Evolutionary conservation across 2,329 filamentous ascomycete genomes (phyloP).

Genomic region (Ceratocystis papillata): DNA sequence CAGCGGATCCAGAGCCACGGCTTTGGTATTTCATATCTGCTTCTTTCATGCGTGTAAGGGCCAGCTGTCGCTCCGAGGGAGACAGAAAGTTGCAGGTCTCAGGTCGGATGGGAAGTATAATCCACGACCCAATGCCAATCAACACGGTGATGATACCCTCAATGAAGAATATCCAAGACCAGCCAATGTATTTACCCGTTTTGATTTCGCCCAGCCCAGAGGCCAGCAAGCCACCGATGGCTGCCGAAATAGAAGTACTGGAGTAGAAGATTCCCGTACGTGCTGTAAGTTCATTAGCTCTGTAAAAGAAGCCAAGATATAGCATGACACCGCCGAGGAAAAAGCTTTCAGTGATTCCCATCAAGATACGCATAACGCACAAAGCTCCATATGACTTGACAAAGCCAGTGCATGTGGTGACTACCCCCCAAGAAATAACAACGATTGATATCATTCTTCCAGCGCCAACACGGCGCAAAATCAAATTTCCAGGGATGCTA

Average conservation of each 20-base stretch:
- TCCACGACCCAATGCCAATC: slow-evolving; percentile 31
- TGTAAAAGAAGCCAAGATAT: slow-evolving; percentile 29
- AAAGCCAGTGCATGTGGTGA: slow-evolving; percentile 27
- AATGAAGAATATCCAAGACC: slow-evolving; percentile 40
- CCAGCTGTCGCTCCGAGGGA: slow-evolving; percentile 35
- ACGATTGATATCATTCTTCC: slow-evolving; percentile 26
- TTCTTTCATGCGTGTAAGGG: slow-evolving; percentile 26
- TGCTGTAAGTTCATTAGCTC: slow-evolving; percentile 26
- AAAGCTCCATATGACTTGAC: slow-evolving; percentile 26
- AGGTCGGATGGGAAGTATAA: slow-evolving; percentile 35
- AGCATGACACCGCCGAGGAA: slow-evolving; percentile 28
- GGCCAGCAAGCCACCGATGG: slow-evolving; percentile 44
- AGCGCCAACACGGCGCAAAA: slow-evolving; percentile 26
- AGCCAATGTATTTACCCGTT: slow-evolving; percentile 32
- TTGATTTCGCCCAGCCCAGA: slow-evolving; percentile 36
- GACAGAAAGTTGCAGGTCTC: slow-evolving; percentile 33
- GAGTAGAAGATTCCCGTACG: slow-evolving; percentile 34
- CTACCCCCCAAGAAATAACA: slow-evolving; percentile 27
- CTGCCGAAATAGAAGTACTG: slow-evolving; percentile 56
- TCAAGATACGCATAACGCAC: slow-evolving; percentile 26
- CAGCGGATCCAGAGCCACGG: not conserved
- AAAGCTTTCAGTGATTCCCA: slow-evolving; percentile 27
- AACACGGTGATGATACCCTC: slow-evolving; percentile 33
- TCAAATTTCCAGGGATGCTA: slow-evolving; percentile 28
- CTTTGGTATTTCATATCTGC: slow-evolving; percentile 18